Base-by-base conservation (phyloP, 345 rosid genomes). In the Passiflora organensis region DNA sequence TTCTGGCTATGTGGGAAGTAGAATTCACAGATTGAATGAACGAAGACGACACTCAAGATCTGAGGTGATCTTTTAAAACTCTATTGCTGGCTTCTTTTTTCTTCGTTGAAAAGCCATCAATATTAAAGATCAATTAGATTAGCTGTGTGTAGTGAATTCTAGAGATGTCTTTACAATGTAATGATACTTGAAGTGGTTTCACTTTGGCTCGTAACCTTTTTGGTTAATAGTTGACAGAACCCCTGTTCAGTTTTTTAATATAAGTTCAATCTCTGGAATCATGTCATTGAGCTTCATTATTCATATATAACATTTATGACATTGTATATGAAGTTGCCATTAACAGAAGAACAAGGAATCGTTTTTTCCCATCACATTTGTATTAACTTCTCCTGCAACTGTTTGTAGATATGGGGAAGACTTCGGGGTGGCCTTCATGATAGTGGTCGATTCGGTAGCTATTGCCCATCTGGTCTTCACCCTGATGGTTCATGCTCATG, bases 401-500 rank as follows among this genome's bases (percentile, higher is more conserved):
- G 13, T 36, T 62, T 59, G 57, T 68, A 82, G 93, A 70, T 80
- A 20, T 82, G 86, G 86, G 86, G 75, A 67, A 80, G 88, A 65
- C 75, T 78, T 52, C 83, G 56, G 2, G 73, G 72, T 67, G 79
- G 75, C 21, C 76, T 71, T 58, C 60, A 70, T 48, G 86, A 75
- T 20, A 68, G 68, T 65, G 60, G 72, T 57, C 56, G 64, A 53
- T 75, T 49, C 63, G 63, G 55, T 47, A 52, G 64, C 22, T 61
- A 54, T 1, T 85, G 94, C 53, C 89, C 94, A 55, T 77, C 82
- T 41, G 85, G 89, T 57, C 67, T 82, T 56, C 89, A 85, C 48
- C 67, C 69, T 51, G 80, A 75, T 55, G 89, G 89, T 41, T 49
- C 68, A 48, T 85, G 94, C 74, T 82, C 79, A 2, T 85, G 89